These are phyloP conservation scores for Amanita thiersii DNA, from an alignment of 768 basidiomycete species.

Conservation along the genomic window DNA sequence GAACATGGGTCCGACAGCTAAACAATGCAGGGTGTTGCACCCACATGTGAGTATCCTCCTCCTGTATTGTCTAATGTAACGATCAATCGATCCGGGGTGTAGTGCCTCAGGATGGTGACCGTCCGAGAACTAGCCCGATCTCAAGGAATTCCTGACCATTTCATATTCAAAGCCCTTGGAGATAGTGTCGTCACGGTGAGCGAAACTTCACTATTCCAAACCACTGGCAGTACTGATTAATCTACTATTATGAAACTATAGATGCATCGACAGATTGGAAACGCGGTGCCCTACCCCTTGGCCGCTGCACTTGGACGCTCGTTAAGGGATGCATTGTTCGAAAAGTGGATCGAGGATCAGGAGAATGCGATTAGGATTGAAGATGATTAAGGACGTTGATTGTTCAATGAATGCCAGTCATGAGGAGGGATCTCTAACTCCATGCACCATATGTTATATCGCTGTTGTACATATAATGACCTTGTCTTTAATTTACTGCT, in stretches of 20 bases:
- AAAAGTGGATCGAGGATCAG: constrained; percentile 37
- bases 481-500: too few relatives aligned
- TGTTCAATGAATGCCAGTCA: background rate
- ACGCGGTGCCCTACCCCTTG: constrained; percentile 68
- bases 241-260: constrained; percentile 21
- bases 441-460: too few relatives aligned
- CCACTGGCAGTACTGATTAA: background rate
- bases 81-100: background rate
- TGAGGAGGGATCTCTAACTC: background rate
- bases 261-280: constrained; percentile 80
- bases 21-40: constrained; percentile 63
- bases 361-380: constrained; percentile 4
- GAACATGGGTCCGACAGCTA: constrained; percentile 72
- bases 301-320: constrained; percentile 57
- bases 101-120: constrained; percentile 67
- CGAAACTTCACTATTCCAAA: constrained; percentile 6
- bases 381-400: constrained; percentile 15
- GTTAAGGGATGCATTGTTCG: constrained; percentile 41
- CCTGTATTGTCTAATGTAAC: background rate
- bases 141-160: constrained; percentile 77
- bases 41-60: constrained; percentile 40
- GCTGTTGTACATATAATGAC: too few relatives aligned
- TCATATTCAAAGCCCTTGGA: constrained; percentile 47
- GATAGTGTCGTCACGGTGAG: constrained; percentile 55
- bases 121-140: constrained; percentile 73